Conservation (phyloP, 306 rosid species). For the Parietaria judaica region DNA sequence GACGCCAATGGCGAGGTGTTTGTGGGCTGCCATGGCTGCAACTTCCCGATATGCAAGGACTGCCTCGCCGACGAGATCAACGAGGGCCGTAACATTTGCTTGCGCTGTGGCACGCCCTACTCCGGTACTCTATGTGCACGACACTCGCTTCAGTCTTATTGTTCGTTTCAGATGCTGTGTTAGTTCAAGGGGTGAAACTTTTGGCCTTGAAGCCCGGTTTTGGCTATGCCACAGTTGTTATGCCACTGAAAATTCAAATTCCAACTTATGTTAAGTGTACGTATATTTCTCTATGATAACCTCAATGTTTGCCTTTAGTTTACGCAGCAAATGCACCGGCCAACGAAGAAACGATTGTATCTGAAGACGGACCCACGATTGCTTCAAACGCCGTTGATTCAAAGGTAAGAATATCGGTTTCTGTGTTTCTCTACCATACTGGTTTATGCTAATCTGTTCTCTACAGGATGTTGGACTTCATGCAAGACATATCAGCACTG, state of each 20-base stretch:
- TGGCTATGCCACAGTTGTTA: background rate
- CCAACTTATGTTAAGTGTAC: no score
- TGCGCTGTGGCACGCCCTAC: constrained; percentile 72
- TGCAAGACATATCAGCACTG: constrained; percentile 85
- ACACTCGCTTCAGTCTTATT: no score
- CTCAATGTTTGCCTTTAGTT: background rate
- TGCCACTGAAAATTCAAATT: no score
- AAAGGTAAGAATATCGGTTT: constrained; percentile 33
- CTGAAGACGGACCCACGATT: constrained; percentile 40
- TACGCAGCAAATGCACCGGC: constrained; percentile 37
- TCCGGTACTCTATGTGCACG: constrained; percentile 23
- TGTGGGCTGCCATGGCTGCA: constrained; percentile 80
- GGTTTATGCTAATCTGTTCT: constrained; percentile 3
- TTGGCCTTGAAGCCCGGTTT: no score
- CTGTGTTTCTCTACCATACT: background rate
- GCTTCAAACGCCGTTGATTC: constrained; percentile 44
- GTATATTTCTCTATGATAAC: no score
- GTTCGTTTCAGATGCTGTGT: background rate
- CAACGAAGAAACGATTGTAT: constrained; percentile 33
- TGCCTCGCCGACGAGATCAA: constrained; percentile 60
- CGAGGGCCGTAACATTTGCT: constrained; percentile 72
- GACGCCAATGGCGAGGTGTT: constrained; percentile 70
- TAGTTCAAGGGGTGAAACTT: background rate
- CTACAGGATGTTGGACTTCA: constrained; percentile 81
- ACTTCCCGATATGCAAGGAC: constrained; percentile 70